Evolutionary conservation across 2,329 filamentous ascomycete species (phyloP), one percentile per base, ranked within the genome.

Genomic region (Xenoacremonium recifei): DNA sequence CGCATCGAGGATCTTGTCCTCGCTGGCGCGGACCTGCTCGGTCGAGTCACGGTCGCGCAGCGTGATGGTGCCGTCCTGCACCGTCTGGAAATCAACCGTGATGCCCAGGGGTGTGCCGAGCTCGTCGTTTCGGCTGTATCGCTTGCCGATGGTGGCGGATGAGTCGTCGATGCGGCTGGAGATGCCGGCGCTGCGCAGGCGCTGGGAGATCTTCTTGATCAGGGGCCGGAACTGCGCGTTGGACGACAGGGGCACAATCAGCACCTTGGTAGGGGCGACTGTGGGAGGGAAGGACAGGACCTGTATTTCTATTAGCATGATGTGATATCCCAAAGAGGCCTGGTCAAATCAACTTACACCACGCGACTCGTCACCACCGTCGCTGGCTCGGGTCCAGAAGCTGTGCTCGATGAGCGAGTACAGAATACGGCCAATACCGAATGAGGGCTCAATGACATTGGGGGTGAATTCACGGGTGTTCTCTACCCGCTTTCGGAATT

Each of bases 401-500:
- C 80, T 84, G 70, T 99, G 93, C 73, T 99, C 93, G 62, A 95
- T 87, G 59, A 99, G 73, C 47, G 87, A 84, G 74, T 96, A 97
- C 44, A 97, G 74, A 49, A 97, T 96, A 57, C 92, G 83, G 46
- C 92, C 93, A 60, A 97, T 95, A 75, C 92, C 92, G 59, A 97
- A 99, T 1, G 92, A 97, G 2, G 92, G 93, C 72, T 99, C 93
- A 56, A 97, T 95, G 35, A 95, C 90, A 62, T 96, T 96, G 46
- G 92, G 92, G 1, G 86, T 95, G 72, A 89, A 99, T 65, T 96
- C 91, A 58, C 93, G 81, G 44, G 84, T 81, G 63, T 95, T 85
- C 67, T 96, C 89, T 4, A 83, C 79, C 49, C 89, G 78, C 55
- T 85, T 95, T 56, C 84, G 82, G 71, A 87, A 90, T 71, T 91